Conservation (phyloP, 2,329 filamentous ascomycete species). For the Sclerotinia minor region DNA sequence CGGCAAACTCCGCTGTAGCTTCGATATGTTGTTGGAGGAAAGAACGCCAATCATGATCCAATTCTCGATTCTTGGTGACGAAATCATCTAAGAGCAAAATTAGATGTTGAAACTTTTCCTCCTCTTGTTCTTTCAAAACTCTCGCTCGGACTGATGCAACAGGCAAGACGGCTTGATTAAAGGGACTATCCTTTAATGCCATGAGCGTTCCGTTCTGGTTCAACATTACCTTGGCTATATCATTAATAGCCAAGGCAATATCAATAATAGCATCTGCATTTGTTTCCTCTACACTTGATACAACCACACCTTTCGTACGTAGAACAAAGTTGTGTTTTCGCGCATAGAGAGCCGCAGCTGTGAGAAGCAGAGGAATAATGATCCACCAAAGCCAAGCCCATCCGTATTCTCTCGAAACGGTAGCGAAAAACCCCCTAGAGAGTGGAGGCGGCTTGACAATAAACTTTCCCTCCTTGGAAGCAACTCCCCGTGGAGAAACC, state of each 20-base stretch:
- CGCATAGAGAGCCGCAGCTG: background rate
- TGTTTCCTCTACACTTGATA: background rate
- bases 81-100: background rate
- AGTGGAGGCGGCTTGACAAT: background rate
- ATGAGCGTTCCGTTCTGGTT: background rate
- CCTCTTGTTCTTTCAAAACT: background rate
- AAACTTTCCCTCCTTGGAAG: background rate
- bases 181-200: background rate
- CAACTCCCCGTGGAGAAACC: background rate
- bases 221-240: background rate
- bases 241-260: background rate
- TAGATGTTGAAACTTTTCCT: background rate
- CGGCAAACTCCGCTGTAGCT: background rate
- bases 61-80: background rate
- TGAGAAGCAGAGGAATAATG: background rate
- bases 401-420: background rate
- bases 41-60: slow-evolving; percentile 14
- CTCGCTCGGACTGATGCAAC: background rate
- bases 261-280: background rate
- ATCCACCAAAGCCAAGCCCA: slow-evolving; percentile 7
- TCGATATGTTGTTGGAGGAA: slow-evolving; percentile 4
- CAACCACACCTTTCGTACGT: background rate
- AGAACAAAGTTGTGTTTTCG: too few relatives aligned
- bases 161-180: background rate
- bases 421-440: background rate